Base-by-base conservation (phyloP, 2,329 filamentous ascomycete genomes). In the Diaporthe eres region DNA sequence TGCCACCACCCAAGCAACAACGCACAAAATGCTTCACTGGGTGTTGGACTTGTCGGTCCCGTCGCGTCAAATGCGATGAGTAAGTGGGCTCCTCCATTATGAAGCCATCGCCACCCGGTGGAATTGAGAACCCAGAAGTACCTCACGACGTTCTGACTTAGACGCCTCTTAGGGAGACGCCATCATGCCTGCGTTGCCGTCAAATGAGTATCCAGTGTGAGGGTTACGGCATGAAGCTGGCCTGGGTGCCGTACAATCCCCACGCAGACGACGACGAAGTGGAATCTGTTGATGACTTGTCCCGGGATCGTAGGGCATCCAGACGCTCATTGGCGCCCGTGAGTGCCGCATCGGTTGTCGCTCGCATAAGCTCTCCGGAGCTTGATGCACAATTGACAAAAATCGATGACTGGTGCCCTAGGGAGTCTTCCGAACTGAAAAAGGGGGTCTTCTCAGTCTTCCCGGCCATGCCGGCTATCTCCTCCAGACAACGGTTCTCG, bases 1-100 rank as follows among this genome's bases (percentile, higher is more conserved):
- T 70, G 65, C 65, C 49, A 28, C 34, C 91, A 76, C 94, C 89
- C 94, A 98, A 72, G 53, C 63, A 72, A 39, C 55, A 63, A 61
- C 70, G 77, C 10, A 77, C 76, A 12, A 78, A 78, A 67, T 77
- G 55, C 37, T 78, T 78, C 37, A 78, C 77, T 4, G 77, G 77
- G 1, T 78, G 77, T 37, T 78, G 76, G 77, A 78, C 77, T 22
- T 78, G 77, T 74, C 76, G 77, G 28, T 61, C 68, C 19, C 76
- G 78, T 55, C 77, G 75, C 13, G 75, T 80, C 15, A 78, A 78
- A 34, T 80, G 78, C 67, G 77, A 78, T 25, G 78, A 79, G 67
- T 70, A 55, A 70, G 65, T 70, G 53, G 58, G 1, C 74, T 47
- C 1, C n/a, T n/a, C 6, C 22, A 10, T 8, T 19, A 4, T 51